phyloP scores from a whole-genome alignment of 2,329 filamentous ascomycete species.

The Colletotrichum sp. region DNA sequence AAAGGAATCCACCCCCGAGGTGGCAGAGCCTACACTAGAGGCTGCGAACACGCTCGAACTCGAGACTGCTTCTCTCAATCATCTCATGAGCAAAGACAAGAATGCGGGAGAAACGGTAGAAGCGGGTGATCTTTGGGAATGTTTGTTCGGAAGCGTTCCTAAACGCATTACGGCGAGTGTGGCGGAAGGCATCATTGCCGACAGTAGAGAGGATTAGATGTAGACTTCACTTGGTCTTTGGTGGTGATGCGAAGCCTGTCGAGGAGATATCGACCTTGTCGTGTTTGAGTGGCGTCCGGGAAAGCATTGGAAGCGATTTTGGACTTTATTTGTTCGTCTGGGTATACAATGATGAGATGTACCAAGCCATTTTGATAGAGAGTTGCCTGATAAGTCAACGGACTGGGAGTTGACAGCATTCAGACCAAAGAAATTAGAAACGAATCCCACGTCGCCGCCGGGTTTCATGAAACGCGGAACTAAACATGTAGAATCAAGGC shows the following conservation, averaged over 20 bases:
- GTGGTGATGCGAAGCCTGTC: background rate
- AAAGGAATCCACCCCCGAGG: conserved; percentile 45
- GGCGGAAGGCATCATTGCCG: background rate
- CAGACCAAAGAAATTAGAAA: background rate
- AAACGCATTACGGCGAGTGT: conserved; percentile 26
- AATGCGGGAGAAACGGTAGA: conserved; percentile 81
- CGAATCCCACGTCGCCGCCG: background rate
- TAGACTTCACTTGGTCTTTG: background rate
- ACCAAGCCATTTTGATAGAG: background rate
- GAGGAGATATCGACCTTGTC: background rate
- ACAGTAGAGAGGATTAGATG: background rate
- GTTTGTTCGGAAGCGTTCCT: conserved; percentile 73
- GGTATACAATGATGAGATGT: background rate
- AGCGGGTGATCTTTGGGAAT: conserved; percentile 84
- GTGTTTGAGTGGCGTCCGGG: background rate
- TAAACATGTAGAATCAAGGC: background rate
- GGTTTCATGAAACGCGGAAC: background rate
- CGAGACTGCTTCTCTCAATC: conserved; percentile 72
- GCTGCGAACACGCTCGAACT: conserved; percentile 85
- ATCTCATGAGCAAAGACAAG: conserved; percentile 72
- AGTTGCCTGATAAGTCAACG: background rate
- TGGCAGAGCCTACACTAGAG: conserved; percentile 71
- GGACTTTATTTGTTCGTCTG: background rate
- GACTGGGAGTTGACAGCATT: background rate
- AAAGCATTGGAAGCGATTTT: background rate